A percentile compares a stretch with the other conserved stretches of the same genome.
These are phyloP conservation scores for Dichotomocladium elegans DNA, from an alignment of 371 early-diverging fungal genomes.

Conservation along the genomic window DNA sequence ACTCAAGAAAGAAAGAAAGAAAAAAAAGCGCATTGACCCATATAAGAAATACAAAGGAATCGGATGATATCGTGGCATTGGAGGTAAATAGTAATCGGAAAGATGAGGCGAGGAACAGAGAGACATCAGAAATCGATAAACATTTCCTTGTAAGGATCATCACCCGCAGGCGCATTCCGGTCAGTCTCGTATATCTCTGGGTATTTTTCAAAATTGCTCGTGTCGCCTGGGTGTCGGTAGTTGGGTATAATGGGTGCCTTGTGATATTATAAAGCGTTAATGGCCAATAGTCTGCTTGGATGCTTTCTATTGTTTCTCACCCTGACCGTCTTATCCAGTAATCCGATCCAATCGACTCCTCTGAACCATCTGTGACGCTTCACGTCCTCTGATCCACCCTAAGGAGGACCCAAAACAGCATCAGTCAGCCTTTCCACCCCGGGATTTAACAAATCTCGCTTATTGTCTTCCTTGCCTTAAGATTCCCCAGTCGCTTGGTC, in stretches of 20 bases:
- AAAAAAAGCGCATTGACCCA: background rate
- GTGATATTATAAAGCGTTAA: background rate
- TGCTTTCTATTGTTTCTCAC: slow-evolving; percentile 16
- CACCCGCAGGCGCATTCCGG: slow-evolving; percentile 16
- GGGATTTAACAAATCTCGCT: background rate
- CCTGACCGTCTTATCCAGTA: slow-evolving; percentile 65
- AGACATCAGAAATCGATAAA: slow-evolving; percentile 29
- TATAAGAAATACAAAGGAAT: background rate
- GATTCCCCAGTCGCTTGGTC: slow-evolving; percentile 89
- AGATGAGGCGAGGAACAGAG: background rate
- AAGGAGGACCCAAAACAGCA: slow-evolving; percentile 16
- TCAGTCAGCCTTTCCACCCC: background rate
- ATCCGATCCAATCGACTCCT: slow-evolving; percentile 79
- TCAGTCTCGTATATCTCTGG: slow-evolving; percentile 71
- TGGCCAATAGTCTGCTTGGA: background rate
- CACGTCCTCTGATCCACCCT: slow-evolving; percentile 65
- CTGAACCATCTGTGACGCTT: slow-evolving; percentile 89
- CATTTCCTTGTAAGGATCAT: slow-evolving; percentile 40
- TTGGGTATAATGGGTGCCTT: slow-evolving; percentile 89
- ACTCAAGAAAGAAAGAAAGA: too few species aligned
- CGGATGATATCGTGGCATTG: background rate
- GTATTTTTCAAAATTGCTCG: slow-evolving; percentile 95
- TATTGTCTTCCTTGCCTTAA: slow-evolving; percentile 65
- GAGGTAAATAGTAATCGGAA: background rate
- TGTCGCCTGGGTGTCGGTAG: slow-evolving; percentile 86